Conservation (phyloP, 2,329 filamentous ascomycete species). For the Fusarium musae region DNA sequence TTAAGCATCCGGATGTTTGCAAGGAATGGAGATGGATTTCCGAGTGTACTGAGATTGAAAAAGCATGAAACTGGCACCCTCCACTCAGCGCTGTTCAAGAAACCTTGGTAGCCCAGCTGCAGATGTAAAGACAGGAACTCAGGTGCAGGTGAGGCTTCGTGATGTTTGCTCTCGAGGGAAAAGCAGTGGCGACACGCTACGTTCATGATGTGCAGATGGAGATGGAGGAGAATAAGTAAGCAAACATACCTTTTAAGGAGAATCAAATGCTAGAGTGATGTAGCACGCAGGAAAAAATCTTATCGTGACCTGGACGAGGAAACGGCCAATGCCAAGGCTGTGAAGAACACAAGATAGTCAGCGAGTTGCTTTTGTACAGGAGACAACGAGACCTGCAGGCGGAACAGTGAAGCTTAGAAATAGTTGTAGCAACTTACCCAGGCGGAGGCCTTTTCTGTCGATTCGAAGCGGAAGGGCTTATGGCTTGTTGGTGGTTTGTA, state of each 20-base stretch:
- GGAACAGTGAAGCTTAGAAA: background rate
- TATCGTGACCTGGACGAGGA: background rate
- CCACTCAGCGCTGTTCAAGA: background rate
- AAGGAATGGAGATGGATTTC: background rate
- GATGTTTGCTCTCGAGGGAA: background rate
- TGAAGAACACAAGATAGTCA: background rate
- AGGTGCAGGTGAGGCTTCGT: background rate
- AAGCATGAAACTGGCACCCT: background rate
- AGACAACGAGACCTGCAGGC: no score
- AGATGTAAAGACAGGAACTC: background rate
- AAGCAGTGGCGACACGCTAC: background rate
- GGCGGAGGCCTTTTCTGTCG: no score
- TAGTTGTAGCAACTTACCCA: background rate
- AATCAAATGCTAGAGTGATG: no score
- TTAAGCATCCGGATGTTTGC: background rate
- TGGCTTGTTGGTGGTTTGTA: background rate
- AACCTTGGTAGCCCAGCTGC: no score
- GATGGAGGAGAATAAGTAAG: background rate
- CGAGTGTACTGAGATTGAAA: background rate
- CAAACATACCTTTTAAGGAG: background rate
- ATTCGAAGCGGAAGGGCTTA: no score
- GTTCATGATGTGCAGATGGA: background rate
- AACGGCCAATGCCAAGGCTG: background rate
- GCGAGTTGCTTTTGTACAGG: background rate
- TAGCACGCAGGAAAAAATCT: background rate